phyloP scores from a whole-genome alignment of 108 stramenopile genomes.

The Cyclotella cryptica region DNA sequence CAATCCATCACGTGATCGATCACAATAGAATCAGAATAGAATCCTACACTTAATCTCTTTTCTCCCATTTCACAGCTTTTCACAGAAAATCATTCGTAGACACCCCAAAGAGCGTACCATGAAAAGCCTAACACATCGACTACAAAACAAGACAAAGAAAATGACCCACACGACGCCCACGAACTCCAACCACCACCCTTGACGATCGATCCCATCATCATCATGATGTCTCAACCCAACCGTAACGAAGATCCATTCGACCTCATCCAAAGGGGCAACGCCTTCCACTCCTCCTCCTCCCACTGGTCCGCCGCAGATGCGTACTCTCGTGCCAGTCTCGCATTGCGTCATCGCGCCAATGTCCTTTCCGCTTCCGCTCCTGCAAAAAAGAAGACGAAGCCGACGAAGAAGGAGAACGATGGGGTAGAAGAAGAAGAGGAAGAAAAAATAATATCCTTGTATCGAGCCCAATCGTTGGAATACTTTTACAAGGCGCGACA shows the following conservation, averaged over 20 bases:
- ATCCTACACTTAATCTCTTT: no score
- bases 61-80: no score
- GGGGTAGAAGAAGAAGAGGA: conserved; percentile 10
- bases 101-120: no score
- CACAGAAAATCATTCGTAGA: no score
- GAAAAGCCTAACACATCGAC: neutral
- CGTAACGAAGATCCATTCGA: conserved; percentile 38
- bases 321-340: conserved; percentile 27
- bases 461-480: conserved; percentile 38
- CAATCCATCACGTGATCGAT: no score
- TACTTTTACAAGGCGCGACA: conserved; percentile 44
- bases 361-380: conserved; percentile 6
- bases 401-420: neutral
- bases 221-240: neutral
- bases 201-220: no score
- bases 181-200: neutral
- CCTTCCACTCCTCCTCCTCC: conserved; percentile 31
- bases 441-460: conserved; percentile 31
- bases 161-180: neutral
- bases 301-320: conserved; percentile 38
- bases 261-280: conserved; percentile 39
- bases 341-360: conserved; percentile 32
- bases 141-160: no score
- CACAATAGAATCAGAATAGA: no score
- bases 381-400: conserved; percentile 3